Evolutionary conservation across 768 basidiomycete species (phyloP).

Genomic region (Leccinum obscurum): DNA sequence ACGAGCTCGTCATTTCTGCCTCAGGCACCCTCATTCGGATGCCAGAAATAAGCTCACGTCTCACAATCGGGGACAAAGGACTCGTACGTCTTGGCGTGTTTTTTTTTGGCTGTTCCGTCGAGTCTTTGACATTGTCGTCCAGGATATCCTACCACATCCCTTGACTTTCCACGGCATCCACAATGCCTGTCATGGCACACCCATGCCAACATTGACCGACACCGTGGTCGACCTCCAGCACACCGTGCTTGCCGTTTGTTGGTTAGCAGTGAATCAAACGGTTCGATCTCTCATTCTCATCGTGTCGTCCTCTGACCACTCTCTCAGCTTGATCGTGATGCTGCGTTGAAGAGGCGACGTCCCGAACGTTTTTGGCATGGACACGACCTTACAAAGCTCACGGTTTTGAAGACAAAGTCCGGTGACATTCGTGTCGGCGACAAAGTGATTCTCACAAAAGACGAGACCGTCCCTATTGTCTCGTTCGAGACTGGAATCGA

Average conservation of each 20-base stretch:
- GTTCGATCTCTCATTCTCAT: slow-evolving; percentile 40
- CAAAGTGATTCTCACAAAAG: slow-evolving; percentile 60
- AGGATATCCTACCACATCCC: slow-evolving; percentile 70
- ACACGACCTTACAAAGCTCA: slow-evolving; percentile 60
- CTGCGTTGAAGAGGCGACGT: slow-evolving; percentile 57
- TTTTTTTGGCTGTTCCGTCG: background rate
- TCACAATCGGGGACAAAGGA: slow-evolving; percentile 75
- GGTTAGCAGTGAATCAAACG: slow-evolving; percentile 87
- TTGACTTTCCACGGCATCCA: slow-evolving; percentile 47
- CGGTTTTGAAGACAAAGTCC: slow-evolving; percentile 57
- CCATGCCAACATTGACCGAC: slow-evolving; percentile 47
- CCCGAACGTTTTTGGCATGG: slow-evolving; percentile 79
- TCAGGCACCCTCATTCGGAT: slow-evolving; percentile 67
- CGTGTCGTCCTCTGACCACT: slow-evolving; percentile 4
- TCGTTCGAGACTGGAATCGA: slow-evolving; percentile 58
- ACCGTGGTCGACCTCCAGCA: slow-evolving; percentile 74
- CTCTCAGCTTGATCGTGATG: slow-evolving; percentile 56
- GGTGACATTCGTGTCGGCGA: slow-evolving; percentile 77
- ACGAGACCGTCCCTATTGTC: slow-evolving; percentile 49
- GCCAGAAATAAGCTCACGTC: slow-evolving; percentile 74
- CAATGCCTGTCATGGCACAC: slow-evolving; percentile 45
- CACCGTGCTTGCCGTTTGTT: slow-evolving; percentile 76
- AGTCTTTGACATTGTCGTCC: slow-evolving; percentile 7
- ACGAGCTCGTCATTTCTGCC: slow-evolving; percentile 76
- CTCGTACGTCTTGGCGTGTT: slow-evolving; percentile 44